Base-by-base conservation (phyloP, 192 early-diverging fungal genomes). In the Rhizoclosmatium globosum region DNA sequence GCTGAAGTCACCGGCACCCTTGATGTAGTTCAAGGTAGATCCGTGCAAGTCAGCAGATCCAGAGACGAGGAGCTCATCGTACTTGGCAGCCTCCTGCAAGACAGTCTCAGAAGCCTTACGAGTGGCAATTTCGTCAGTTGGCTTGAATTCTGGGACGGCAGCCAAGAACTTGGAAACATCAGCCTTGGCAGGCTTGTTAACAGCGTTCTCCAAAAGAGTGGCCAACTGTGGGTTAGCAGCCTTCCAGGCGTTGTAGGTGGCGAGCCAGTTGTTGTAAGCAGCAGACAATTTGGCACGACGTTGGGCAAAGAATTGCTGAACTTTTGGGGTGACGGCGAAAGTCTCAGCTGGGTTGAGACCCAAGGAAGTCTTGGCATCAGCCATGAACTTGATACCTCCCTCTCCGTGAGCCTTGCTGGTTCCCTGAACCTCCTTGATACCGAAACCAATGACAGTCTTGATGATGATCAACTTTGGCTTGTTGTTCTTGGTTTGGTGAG, bases 41-140 rank as follows among this genome's bases (percentile, higher is more conserved):
- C 91, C 94, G 56, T 97, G 98, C 83, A 99, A 85, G 85, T 99
- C 98, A 17, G 98, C 98, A 44, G 97, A 98, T 39, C 98, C 98
- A 81, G 95, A 92, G 61, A 98, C 82, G 9, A 98, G 88, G 82
- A 98, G 96, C 3, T 96, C 95, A 48, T 98, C 43, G 23, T 85
- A 48, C 19, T 91, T 88, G 21, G 95, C 92, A 61, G 98, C 81
- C 57, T 92, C 90, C 83, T 93, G 94, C 78, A 99, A 83, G 50
- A 96, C 93, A 48, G 45, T 86, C 85, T 98, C 95, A 17, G 94
- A 95, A 64, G 93, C 86, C 86, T 98, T 98, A 77, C 96, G 90
- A 21, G 80, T 87, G 68, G 78, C 78, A 73, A 79, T 79, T 39
- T 79, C 78, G 19, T 53, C 68, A 50, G 70, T 48, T 50, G 53